phyloP scores from a whole-genome alignment of 768 basidiomycete species.

The Lactarius hatsudake region DNA sequence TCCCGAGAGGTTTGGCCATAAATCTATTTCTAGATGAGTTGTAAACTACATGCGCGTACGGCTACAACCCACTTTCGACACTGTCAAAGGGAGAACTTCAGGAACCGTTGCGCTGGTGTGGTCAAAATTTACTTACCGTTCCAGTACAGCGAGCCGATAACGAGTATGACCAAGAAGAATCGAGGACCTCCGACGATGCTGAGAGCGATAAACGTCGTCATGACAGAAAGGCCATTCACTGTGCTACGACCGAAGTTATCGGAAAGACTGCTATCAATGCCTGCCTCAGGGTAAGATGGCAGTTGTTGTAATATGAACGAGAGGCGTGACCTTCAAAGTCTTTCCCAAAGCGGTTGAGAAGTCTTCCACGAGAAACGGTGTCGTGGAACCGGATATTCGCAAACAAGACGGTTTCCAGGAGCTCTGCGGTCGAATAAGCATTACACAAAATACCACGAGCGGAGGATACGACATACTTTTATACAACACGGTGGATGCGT shows the following conservation, averaged over 20 bases:
- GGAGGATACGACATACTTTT: conserved; percentile 42
- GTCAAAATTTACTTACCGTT: conserved; percentile 47
- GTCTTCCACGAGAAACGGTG: conserved; percentile 80
- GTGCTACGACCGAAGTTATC: conserved; percentile 84
- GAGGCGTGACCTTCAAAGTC: conserved; percentile 66
- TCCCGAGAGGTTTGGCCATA: conserved; percentile 87
- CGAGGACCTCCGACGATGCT: conserved; percentile 75
- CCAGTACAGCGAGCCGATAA: conserved; percentile 65
- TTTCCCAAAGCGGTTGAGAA: conserved; percentile 84
- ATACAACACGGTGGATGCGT: conserved; percentile 75
- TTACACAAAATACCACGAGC: conserved; percentile 1
- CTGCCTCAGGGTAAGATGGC: conserved; percentile 37
- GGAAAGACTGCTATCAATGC: conserved; percentile 77
- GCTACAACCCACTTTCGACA: conserved; percentile 15
- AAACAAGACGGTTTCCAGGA: conserved; percentile 80
- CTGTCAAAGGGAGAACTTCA: conserved; percentile 2
- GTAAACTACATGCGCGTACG: neutral
- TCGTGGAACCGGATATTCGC: conserved; percentile 93
- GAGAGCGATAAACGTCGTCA: conserved; percentile 71
- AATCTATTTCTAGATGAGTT: conserved; percentile 33
- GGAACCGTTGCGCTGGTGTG: neutral
- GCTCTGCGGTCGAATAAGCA: conserved; percentile 35
- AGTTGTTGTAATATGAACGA: neutral
- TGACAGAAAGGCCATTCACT: conserved; percentile 64
- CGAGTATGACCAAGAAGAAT: conserved; percentile 59